Percentiles rank a stretch among this genome's conserved stretches.
Evolutionary conservation across 1,284 basidiomycete genomes (phyloP).

Genomic region (Ceratobasidium sp.): DNA sequence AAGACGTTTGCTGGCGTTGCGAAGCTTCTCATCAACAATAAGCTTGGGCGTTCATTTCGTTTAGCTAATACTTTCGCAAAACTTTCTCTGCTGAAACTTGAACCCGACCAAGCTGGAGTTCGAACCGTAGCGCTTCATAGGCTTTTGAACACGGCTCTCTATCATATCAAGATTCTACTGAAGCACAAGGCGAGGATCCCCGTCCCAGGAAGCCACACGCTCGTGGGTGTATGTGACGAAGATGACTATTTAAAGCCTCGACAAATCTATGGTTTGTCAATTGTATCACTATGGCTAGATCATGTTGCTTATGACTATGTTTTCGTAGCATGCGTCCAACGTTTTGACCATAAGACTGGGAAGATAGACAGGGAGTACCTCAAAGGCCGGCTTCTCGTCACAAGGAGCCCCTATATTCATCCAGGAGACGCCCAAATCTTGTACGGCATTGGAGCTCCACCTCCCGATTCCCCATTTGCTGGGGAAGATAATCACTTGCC

Average conservation of each 20-base stretch:
- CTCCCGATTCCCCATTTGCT: constrained; percentile 46
- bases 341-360: constrained; percentile 39
- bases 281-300: not conserved
- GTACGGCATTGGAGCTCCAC: constrained; percentile 48
- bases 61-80: constrained; percentile 66
- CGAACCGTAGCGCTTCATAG: constrained; percentile 60
- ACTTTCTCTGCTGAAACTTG: constrained; percentile 65
- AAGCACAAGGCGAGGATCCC: constrained; percentile 46
- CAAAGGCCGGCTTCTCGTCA: constrained; percentile 46
- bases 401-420: constrained; percentile 49
- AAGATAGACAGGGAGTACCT: constrained; percentile 28
- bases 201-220: constrained; percentile 42
- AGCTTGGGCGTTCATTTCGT: constrained; percentile 67
- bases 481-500: constrained; percentile 44
- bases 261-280: constrained; percentile 70
- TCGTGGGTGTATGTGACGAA: constrained; percentile 68
- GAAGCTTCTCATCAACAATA: constrained; percentile 52
- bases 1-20: constrained; percentile 61
- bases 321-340: constrained; percentile 46
- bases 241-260: constrained; percentile 71
- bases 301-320: not conserved
- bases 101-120: constrained; percentile 66
- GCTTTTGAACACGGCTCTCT: constrained; percentile 32
- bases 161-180: constrained; percentile 44
- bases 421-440: constrained; percentile 49